Conservation (phyloP, 441 rosid genomes). For the Mallotus japonicus region DNA sequence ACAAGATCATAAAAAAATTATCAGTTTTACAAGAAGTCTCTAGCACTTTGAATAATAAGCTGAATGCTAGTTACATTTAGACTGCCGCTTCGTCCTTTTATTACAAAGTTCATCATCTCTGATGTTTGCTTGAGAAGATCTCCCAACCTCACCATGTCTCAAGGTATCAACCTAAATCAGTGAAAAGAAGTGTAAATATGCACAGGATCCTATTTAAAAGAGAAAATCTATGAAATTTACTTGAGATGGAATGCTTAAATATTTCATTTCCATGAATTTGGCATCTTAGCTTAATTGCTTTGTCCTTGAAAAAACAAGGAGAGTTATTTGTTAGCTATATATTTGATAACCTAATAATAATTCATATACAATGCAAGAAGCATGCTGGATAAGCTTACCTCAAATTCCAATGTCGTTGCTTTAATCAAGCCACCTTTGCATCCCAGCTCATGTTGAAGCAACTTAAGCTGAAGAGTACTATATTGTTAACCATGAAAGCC, state of each 20-base stretch:
- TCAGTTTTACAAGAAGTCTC: not conserved
- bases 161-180: constrained; percentile 22
- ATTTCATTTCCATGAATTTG: constrained; percentile 5
- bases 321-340: not conserved
- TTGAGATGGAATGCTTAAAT: not conserved
- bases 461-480: constrained; percentile 38
- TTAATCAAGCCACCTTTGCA: constrained; percentile 49
- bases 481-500: not conserved
- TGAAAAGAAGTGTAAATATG: not conserved
- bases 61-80: constrained; percentile 17
- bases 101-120: constrained; percentile 9
- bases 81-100: constrained; percentile 13
- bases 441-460: constrained; percentile 55
- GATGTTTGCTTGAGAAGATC: not conserved
- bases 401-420: constrained; percentile 38
- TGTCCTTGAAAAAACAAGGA: not conserved
- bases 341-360: not conserved
- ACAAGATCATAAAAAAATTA: not conserved
- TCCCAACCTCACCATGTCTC: not conserved
- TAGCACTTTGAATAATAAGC: not conserved
- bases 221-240: not conserved
- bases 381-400: constrained; percentile 17
- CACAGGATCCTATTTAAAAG: not conserved
- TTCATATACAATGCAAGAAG: not conserved
- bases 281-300: constrained; percentile 7